A percentile compares a stretch with the other conserved stretches of the same genome.
These are phyloP conservation scores for Rhizopus microsporus DNA, from an alignment of 371 early-diverging fungal genomes.

Conservation along the genomic window DNA sequence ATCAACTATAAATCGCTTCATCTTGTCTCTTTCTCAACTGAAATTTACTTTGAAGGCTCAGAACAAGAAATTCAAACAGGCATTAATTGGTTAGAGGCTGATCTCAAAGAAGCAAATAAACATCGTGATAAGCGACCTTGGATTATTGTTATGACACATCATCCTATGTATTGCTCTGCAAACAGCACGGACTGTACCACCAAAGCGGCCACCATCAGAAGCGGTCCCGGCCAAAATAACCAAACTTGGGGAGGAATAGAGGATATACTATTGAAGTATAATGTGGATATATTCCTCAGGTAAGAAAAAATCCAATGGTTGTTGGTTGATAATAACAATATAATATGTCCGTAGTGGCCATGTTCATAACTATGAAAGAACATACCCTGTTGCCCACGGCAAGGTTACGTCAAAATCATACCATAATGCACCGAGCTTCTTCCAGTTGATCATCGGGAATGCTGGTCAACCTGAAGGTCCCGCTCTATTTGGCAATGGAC, in stretches of 20 bases:
- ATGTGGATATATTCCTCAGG: conserved; percentile 36
- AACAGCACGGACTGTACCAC: conserved; percentile 27
- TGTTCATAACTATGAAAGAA: conserved; percentile 45
- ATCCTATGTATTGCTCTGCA: conserved; percentile 34
- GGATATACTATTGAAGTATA: conserved; percentile 25
- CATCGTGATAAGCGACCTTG: conserved; percentile 41
- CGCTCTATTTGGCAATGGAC: conserved; percentile 25
- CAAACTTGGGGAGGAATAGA: conserved; percentile 31
- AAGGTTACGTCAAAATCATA: conserved; percentile 24
- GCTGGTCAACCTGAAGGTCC: conserved; percentile 41
- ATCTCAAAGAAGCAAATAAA: conserved; percentile 36
- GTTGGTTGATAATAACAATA: neutral
- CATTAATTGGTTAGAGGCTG: conserved; percentile 44
- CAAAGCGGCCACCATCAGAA: conserved; percentile 30
- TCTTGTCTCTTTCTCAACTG: conserved; percentile 46
- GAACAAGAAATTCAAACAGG: conserved; percentile 31
- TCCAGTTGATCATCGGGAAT: conserved; percentile 42
- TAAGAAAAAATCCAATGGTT: conserved; percentile 2
- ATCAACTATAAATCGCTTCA: conserved; percentile 48
- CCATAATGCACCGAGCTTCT: conserved; percentile 40
- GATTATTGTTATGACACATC: conserved; percentile 46
- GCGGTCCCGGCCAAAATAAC: conserved; percentile 20
- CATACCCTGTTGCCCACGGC: conserved; percentile 39
- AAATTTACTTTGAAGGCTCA: conserved; percentile 39
- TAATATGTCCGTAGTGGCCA: conserved; percentile 25